A percentile compares a stretch with the other conserved stretches of the same genome.
phyloP scores from a whole-genome alignment of 2,329 filamentous ascomycete genomes.

The Metarhizium anisopliae region DNA sequence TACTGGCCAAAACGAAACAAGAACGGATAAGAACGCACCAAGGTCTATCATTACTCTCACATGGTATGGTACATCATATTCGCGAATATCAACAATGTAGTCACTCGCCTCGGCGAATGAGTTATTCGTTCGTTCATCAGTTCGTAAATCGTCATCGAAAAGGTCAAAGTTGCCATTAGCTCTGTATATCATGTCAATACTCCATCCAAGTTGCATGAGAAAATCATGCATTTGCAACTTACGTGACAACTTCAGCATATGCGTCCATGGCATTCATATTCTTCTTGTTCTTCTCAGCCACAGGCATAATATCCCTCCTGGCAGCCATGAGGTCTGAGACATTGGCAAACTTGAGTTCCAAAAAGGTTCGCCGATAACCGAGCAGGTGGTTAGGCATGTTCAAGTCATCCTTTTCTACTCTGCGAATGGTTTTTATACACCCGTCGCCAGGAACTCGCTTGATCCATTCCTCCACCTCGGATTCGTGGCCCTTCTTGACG shows the following conservation, averaged over 20 bases:
- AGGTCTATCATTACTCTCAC: constrained; percentile 97
- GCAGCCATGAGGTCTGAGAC: constrained; percentile 80
- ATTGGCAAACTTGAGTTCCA: constrained; percentile 81
- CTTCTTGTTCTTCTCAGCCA: constrained; percentile 95
- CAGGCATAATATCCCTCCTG: constrained; percentile 72
- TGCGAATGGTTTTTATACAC: constrained; percentile 66
- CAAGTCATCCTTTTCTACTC: constrained; percentile 86
- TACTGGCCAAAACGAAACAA: neutral
- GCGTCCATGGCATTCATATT: constrained; percentile 96
- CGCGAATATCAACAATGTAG: constrained; percentile 95
- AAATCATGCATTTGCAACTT: constrained; percentile 23
- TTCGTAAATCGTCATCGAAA: constrained; percentile 83
- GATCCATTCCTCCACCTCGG: constrained; percentile 94
- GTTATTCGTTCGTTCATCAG: constrained; percentile 69
- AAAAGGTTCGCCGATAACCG: constrained; percentile 79
- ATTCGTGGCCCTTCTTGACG: constrained; percentile 77
- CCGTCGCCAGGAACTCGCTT: constrained; percentile 70
- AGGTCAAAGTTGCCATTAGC: constrained; percentile 81
- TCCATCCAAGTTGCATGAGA: neutral
- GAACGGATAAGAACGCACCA: constrained; percentile 35
- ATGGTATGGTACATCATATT: constrained; percentile 99
- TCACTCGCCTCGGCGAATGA: constrained; percentile 83
- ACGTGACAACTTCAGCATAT: constrained; percentile 93
- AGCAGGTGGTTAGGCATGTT: constrained; percentile 92
- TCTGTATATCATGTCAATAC: constrained; percentile 30